Evolutionary conservation across 208 protist genomes (phyloP), one percentile per base, ranked within the genome.

Genomic region (Wallacemonas collosoma): DNA sequence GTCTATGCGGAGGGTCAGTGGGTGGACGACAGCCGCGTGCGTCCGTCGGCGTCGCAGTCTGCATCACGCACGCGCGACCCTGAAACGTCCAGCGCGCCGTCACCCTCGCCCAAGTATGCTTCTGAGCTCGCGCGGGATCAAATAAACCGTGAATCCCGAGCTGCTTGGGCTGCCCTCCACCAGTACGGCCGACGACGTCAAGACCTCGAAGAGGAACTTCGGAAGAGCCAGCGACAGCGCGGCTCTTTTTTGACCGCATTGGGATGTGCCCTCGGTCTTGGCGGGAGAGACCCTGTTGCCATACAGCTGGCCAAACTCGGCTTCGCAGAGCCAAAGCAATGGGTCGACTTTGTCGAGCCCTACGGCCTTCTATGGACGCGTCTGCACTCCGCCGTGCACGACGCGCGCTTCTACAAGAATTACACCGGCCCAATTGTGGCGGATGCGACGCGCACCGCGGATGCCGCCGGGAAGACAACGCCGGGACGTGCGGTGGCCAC

Each of bases 341-440:
- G 68, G 67, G 75, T 66, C 71, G 76, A 81, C 56, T 75, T 76
- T 41, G 45, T 88, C 2, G 64, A 71, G 26, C 76, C 69, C 7
- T 70, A 85, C 41, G 70, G 77, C 26, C 57, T 81, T n/a, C 57
- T 77, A 17, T 85, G 79, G 83, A 79, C 78, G 2, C 40, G 74
- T 17, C 12, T 55, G 61, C 72, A 79, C 66, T 85, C 79, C 11
- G 11, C 26, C 5, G 77, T 80, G 64, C 77, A 83, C 55, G 71
- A 85, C 63, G 39, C 71, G 2, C 45, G 76, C 4, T 79, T 71
- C 14, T 86, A 85, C 69, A 71, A 74, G 7, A 55, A 75, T 60
- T 78, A 76, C 54, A 40, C 41, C 17, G 75, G 75, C 3, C 71
- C 80, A 36, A 56, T 78, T 5, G 72, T 56, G 11, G 7, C 41